Percentiles rank a stretch among this genome's conserved stretches.
Conservation (phyloP, 176 grass and related monocot species). For the Chrysopogon serrulatus region DNA sequence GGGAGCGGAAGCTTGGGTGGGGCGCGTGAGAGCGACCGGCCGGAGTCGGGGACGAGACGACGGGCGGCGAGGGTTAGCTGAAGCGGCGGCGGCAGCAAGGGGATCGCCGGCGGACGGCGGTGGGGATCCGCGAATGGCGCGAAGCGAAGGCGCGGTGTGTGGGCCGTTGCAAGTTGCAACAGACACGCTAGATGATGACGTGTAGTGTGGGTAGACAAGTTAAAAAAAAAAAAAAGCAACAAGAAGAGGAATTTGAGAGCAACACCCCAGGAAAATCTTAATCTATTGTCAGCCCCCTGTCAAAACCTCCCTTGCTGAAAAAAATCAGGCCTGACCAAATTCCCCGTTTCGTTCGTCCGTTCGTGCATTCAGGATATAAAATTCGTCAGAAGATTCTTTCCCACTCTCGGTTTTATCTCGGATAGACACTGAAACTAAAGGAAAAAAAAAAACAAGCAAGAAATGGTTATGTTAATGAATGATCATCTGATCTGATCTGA, state of each 20-base stretch:
- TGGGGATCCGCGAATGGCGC: not conserved
- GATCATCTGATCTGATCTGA: not conserved
- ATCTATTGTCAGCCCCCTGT: not conserved
- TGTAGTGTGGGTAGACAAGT: not conserved
- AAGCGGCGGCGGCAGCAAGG: not conserved
- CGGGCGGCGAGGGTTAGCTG: not conserved
- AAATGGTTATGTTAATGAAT: not conserved
- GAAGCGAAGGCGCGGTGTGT: not conserved
- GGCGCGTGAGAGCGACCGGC: not conserved
- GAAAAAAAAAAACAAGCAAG: too few relatives aligned
- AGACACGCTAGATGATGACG: slow-evolving; percentile 11
- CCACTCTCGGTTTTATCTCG: not conserved
- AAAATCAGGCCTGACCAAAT: not conserved
- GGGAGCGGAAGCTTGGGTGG: not conserved
- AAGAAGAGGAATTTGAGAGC: not conserved
- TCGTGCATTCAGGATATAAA: too few relatives aligned
- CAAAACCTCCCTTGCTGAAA: not conserved
- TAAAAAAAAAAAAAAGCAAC: too few relatives aligned
- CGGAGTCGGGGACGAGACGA: not conserved
- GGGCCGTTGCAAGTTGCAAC: not conserved
- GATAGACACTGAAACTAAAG: not conserved
- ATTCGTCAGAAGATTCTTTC: not conserved
- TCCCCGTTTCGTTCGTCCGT: not conserved
- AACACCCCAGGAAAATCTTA: accelerated
- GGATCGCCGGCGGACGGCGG: not conserved